Base-by-base conservation (phyloP, 1,139 yeast genomes). In the Spencermartinsiella ligniputridi region DNA sequence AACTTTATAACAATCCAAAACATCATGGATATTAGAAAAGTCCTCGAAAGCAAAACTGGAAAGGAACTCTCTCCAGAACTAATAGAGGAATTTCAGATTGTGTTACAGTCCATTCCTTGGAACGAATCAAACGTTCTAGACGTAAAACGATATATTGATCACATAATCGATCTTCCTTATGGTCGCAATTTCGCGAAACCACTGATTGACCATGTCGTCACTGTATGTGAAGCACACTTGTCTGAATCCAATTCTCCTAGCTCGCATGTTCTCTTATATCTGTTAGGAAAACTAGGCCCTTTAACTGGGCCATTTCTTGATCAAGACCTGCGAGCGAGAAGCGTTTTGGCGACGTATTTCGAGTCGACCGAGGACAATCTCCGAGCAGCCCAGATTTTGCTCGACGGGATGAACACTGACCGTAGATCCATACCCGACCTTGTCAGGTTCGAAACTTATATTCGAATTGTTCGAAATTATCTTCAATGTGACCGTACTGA, bases 401-500 rank as follows among this genome's bases (percentile, higher is more conserved):
- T 57, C 38, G 59, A 52, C 12, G 62, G 60, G 3, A 44, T 57
- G 42, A 34, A 39, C 2, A 32, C 41, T 6, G 40, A 38, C 49
- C 3, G 42, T 50, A 4, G 57, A 50, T 12, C 51, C 27, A 48
- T 61, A 16, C 41, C 57, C 9, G 62, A 62, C 40, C 57, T 53
- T 19, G 52, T 56, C 34, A 52, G 51, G 44, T 61, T 65, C 35
- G 53, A 51, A 2, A 50, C 57, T 29, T 57, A 57, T 25, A 58
- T 65, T n/a, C 57, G 62, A 17, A 56, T 63, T 24, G 56, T 61
- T 27, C 54, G 68, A 18, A 51, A 57, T 44, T 52, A 62, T 37
- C 46, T 65, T 34, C 67, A 65, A 37, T 54, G 56, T n/a, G 63
- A 53, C 25, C 66, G 63, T 42, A 51, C 61, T n/a, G 60, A 61